These are phyloP conservation scores for Coemansia sp. DNA, from an alignment of 192 early-diverging fungal species.

Conservation along the genomic window DNA sequence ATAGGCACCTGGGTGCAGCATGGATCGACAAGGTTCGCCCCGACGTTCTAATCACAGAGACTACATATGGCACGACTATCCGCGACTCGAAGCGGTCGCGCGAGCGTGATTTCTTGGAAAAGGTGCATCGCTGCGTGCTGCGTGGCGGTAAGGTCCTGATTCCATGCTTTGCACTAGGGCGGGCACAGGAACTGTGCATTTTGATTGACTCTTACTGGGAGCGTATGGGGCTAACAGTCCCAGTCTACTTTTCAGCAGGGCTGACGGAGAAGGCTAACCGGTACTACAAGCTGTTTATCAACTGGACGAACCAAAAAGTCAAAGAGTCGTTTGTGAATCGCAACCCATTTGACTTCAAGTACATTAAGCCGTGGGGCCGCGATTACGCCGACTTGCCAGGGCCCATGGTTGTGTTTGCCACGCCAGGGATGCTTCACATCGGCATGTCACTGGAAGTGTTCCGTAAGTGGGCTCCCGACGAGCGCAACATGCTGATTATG, in stretches of 20 bases:
- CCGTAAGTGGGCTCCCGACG: conserved; percentile 90
- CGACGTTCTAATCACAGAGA: conserved; percentile 92
- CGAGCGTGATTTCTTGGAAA: conserved; percentile 91
- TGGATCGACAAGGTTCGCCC: conserved; percentile 94
- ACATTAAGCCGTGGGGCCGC: conserved; percentile 82
- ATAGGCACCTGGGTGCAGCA: conserved; percentile 89
- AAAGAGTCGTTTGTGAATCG: conserved; percentile 87
- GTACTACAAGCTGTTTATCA: conserved; percentile 96
- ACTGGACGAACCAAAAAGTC: conserved; percentile 98
- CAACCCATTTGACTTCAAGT: conserved; percentile 97
- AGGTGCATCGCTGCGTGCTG: conserved; percentile 75
- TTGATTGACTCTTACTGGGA: conserved; percentile 95
- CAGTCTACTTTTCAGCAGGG: conserved; percentile 96
- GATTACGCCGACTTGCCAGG: conserved; percentile 73
- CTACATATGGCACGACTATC: conserved; percentile 95
- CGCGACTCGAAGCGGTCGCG: conserved; percentile 90
- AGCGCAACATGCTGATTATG: conserved; percentile 95
- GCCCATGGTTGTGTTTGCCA: conserved; percentile 94
- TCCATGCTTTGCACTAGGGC: conserved; percentile 96
- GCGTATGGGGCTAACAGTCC: conserved; percentile 80
- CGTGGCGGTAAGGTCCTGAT: conserved; percentile 89
- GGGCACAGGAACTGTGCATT: conserved; percentile 97
- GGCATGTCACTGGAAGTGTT: conserved; percentile 94
- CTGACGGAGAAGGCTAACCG: conserved; percentile 91
- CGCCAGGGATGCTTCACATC: conserved; percentile 97